A percentile compares a stretch with the other conserved stretches of the same genome.
These are phyloP conservation scores for Neocallimastix lanati DNA, from an alignment of 192 early-diverging fungal genomes.

Conservation along the genomic window DNA sequence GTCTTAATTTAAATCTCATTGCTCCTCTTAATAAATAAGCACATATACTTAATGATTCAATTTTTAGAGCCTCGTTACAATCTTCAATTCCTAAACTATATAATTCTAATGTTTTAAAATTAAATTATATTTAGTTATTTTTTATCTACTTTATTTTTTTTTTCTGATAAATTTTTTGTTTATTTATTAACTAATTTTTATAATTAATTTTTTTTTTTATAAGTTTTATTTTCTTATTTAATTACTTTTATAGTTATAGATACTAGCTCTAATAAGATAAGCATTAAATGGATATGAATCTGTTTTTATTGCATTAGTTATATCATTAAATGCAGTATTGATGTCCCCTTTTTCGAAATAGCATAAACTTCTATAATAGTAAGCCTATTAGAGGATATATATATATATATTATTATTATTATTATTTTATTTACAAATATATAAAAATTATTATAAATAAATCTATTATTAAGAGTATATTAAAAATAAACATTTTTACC, in stretches of 20 bases:
- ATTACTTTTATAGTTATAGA: background rate
- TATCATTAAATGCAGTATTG: background rate
- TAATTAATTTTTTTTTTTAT: too few relatives aligned
- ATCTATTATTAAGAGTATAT: too few relatives aligned
- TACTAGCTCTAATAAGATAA: background rate
- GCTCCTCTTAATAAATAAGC: background rate
- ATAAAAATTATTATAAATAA: too few relatives aligned
- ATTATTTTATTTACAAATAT: too few relatives aligned
- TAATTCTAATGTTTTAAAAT: background rate
- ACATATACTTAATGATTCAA: background rate
- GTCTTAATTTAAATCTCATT: background rate
- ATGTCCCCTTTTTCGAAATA: background rate
- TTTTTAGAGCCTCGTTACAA: background rate
- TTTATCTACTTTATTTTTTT: too few relatives aligned
- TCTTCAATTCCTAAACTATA: background rate
- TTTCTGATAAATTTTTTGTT: too few relatives aligned
- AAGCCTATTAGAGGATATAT: background rate
- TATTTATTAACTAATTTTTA: too few relatives aligned
- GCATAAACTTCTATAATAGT: background rate
- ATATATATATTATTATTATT: too few relatives aligned
- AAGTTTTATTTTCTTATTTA: too few relatives aligned
- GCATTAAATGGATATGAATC: background rate
- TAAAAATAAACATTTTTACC: background rate
- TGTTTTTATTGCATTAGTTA: background rate
- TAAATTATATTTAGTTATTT: too few relatives aligned